A percentile compares a stretch with the other conserved stretches of the same genome.
These are phyloP conservation scores for Trichopus zeylanicus DNA, from an alignment of 116 monocot species.

Conservation along the genomic window DNA sequence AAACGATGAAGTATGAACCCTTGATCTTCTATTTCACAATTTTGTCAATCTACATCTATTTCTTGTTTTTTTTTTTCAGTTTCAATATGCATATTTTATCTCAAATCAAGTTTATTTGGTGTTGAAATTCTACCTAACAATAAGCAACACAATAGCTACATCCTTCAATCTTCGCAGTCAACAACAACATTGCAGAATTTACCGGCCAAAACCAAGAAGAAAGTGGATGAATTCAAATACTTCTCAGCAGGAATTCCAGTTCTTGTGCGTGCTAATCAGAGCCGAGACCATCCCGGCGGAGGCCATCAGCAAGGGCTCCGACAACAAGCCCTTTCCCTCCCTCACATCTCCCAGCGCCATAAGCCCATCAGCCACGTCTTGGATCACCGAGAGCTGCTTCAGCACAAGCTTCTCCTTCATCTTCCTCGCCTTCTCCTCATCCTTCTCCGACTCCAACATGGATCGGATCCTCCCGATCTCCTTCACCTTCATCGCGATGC, in stretches of 20 bases:
- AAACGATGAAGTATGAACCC: too few relatives aligned
- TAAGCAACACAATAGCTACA: too few relatives aligned
- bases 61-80: too few relatives aligned
- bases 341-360: constrained; percentile 56
- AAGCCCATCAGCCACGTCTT: constrained; percentile 49
- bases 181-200: background rate
- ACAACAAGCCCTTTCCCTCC: constrained; percentile 36
- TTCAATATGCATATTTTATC: too few relatives aligned
- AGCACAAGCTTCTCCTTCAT: constrained; percentile 35
- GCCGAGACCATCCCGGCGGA: constrained; percentile 57
- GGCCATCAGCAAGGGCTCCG: constrained; percentile 39
- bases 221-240: background rate
- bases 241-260: constrained; percentile 54
- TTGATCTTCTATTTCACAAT: too few relatives aligned
- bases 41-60: too few relatives aligned
- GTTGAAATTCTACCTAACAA: too few relatives aligned
- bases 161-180: too few relatives aligned
- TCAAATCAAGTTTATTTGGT: too few relatives aligned
- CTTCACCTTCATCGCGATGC: constrained; percentile 26
- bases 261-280: constrained; percentile 60
- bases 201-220: background rate
- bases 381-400: constrained; percentile 48
- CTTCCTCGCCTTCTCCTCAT: constrained; percentile 9
- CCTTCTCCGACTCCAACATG: background rate
- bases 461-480: constrained; percentile 24